phyloP scores from a whole-genome alignment of 345 rosid genomes.

The Populus nigra region DNA sequence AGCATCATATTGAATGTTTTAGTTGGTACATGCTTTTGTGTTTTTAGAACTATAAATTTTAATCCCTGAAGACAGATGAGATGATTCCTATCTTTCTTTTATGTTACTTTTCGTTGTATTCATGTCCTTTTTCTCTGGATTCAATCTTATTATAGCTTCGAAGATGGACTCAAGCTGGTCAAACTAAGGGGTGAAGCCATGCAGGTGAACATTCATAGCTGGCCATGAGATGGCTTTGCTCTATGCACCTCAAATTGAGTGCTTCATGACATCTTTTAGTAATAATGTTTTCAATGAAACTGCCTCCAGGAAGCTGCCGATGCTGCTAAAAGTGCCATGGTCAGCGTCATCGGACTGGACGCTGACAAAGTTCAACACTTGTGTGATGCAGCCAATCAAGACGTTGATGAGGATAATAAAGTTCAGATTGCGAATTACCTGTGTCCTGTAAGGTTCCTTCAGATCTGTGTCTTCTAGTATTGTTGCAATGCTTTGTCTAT shows the following conservation, averaged over 20 bases:
- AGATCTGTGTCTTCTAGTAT: background rate
- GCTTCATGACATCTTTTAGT: background rate
- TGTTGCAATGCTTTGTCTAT: background rate
- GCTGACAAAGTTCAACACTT: constrained; percentile 76
- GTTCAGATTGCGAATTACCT: constrained; percentile 95
- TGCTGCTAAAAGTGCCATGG: constrained; percentile 95
- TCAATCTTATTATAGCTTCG: constrained; percentile 56
- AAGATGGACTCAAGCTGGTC: constrained; percentile 93
- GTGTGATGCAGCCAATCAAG: constrained; percentile 93
- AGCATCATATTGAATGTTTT: background rate
- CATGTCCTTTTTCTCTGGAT: constrained; percentile 16
- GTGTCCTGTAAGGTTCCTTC: constrained; percentile 58
- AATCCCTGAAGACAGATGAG: background rate
- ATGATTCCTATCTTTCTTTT: background rate
- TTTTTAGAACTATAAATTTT: background rate
- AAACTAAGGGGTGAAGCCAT: constrained; percentile 97
- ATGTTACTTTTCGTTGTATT: background rate
- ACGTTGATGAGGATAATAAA: constrained; percentile 70
- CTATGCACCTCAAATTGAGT: background rate
- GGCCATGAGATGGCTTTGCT: background rate
- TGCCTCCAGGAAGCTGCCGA: constrained; percentile 84
- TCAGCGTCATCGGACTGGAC: constrained; percentile 88
- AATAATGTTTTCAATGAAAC: background rate
- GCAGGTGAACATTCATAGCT: constrained; percentile 53
- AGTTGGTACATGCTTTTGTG: background rate